These are phyloP conservation scores for Globisporangium mamillatum DNA, from an alignment of 352 stramenopile species.

Conservation along the genomic window DNA sequence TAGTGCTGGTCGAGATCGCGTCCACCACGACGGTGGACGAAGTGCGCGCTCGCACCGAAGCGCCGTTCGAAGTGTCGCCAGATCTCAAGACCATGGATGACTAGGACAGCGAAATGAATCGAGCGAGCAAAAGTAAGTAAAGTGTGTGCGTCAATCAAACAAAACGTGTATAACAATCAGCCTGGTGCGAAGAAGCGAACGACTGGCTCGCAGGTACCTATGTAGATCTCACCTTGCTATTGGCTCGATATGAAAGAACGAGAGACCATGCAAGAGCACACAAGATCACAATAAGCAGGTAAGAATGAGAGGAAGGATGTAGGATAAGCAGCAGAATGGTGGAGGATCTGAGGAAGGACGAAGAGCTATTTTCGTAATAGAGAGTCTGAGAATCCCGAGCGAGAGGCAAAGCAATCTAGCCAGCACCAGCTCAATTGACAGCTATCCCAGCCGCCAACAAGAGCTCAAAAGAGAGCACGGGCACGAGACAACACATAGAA, in stretches of 20 bases:
- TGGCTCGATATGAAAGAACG: too few relatives aligned
- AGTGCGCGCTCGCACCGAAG: constrained; percentile 74
- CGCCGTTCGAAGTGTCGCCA: constrained; percentile 63
- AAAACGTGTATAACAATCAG: not conserved
- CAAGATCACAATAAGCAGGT: not conserved
- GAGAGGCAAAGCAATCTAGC: not conserved
- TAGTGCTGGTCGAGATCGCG: constrained; percentile 91
- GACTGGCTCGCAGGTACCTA: not conserved
- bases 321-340: not conserved
- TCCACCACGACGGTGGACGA: constrained; percentile 79
- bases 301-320: not conserved
- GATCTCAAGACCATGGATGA: constrained; percentile 65
- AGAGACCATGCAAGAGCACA: not conserved
- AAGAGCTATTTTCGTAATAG: not conserved
- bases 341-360: not conserved
- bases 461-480: not conserved
- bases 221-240: not conserved
- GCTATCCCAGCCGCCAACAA: not conserved
- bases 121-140: not conserved
- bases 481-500: constrained; percentile 5
- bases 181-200: not conserved
- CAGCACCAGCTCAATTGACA: not conserved
- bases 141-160: too few relatives aligned
- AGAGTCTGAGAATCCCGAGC: not conserved
- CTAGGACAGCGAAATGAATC: not conserved